phyloP scores from a whole-genome alignment of 2,329 filamentous ascomycete species.

The Gnomoniopsis smithogilvyi region DNA sequence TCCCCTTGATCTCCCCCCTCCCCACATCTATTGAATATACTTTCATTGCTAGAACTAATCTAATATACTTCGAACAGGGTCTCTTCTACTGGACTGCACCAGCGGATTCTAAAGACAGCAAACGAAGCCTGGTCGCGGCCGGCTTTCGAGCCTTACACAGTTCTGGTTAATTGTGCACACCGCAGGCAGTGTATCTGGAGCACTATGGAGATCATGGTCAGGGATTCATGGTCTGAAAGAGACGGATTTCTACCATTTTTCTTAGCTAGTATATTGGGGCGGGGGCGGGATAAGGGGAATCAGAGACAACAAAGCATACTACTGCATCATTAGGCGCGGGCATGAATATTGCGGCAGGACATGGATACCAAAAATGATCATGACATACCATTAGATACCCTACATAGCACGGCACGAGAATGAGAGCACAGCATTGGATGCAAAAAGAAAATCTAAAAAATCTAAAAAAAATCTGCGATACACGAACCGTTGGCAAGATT shows the following conservation, averaged over 20 bases:
- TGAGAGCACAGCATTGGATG: background rate
- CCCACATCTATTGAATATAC: conserved; percentile 4
- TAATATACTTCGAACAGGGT: conserved; percentile 45
- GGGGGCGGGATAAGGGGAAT: background rate
- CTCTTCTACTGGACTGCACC: conserved; percentile 83
- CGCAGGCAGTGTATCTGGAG: background rate
- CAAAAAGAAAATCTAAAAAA: no score
- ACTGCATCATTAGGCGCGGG: background rate
- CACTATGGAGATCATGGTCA: background rate
- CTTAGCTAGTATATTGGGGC: background rate
- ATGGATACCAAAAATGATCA: background rate
- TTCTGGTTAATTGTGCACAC: conserved; percentile 26
- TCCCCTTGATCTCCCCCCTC: background rate
- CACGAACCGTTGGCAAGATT: background rate
- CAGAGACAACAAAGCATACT: background rate
- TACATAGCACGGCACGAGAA: background rate
- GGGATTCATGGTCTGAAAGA: background rate
- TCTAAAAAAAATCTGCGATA: no score
- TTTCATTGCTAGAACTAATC: conserved; percentile 16
- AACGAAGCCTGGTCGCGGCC: conserved; percentile 55
- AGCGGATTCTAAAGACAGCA: conserved; percentile 59
- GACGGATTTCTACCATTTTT: background rate
- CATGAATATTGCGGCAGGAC: background rate
- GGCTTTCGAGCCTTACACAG: conserved; percentile 58
- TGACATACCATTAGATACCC: background rate